These are phyloP conservation scores for Amaranthus cruentus DNA, from an alignment of 148 eudicot genomes.

Conservation along the genomic window DNA sequence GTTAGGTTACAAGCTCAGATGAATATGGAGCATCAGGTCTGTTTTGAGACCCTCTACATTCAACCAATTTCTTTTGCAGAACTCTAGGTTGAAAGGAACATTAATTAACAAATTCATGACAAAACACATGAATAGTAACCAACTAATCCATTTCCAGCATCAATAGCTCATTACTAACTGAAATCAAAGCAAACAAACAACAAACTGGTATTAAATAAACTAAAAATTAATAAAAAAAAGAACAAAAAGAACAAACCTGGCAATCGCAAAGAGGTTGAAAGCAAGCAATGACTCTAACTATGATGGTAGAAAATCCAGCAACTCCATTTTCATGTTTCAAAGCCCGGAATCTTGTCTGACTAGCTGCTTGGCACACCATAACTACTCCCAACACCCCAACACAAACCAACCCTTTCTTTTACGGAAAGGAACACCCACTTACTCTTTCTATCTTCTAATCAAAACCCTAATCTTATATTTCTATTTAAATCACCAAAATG, in stretches of 20 bases:
- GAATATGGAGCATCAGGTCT: too few relatives aligned
- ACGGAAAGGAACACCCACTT: not conserved
- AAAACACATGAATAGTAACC: not conserved
- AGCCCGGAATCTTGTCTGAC: constrained; percentile 90
- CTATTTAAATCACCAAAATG: not conserved
- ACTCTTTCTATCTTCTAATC: constrained; percentile 19
- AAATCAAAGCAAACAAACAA: not conserved
- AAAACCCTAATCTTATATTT: too few relatives aligned
- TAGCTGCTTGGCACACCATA: constrained; percentile 99
- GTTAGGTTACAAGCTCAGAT: too few relatives aligned
- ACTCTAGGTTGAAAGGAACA: not conserved
- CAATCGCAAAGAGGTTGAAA: constrained; percentile 93
- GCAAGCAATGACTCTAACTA: constrained; percentile 93
- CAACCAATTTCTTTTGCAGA: too few relatives aligned
- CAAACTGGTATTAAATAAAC: not conserved
- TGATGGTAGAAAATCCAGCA: constrained; percentile 79
- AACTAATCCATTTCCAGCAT: not conserved
- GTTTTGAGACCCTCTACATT: too few relatives aligned
- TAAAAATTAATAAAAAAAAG: not conserved
- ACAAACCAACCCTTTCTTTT: not conserved
- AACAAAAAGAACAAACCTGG: constrained; percentile 49
- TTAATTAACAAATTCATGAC: not conserved
- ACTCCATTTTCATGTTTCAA: constrained; percentile 84
- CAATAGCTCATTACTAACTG: too few relatives aligned
- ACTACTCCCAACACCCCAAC: constrained; percentile 34